These are phyloP conservation scores for Microbotryum violaceum DNA, from an alignment of 1,284 basidiomycete species.

Conservation along the genomic window DNA sequence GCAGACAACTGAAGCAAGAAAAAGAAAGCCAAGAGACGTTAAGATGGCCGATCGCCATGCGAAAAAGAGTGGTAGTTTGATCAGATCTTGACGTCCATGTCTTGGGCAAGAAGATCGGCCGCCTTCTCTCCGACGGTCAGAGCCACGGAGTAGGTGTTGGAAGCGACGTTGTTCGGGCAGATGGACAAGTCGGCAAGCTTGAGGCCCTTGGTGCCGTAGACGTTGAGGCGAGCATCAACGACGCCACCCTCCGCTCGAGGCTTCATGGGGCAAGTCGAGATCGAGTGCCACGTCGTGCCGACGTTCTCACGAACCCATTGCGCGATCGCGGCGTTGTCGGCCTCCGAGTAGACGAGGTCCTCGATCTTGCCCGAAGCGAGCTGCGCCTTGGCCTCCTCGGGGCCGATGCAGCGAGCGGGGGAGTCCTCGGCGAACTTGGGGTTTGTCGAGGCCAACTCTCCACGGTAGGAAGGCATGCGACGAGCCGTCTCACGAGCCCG, in stretches of 20 bases:
- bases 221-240: constrained; percentile 54
- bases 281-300: constrained; percentile 36
- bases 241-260: constrained; percentile 53
- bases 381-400: constrained; percentile 27
- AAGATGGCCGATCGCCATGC: no score
- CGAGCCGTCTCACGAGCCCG: constrained; percentile 48
- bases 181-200: constrained; percentile 45
- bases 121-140: constrained; percentile 50
- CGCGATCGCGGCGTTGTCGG: constrained; percentile 53
- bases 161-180: constrained; percentile 7
- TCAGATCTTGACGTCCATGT: constrained; percentile 38
- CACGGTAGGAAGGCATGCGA: constrained; percentile 52
- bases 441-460: constrained; percentile 48
- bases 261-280: constrained; percentile 57
- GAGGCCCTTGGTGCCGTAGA: constrained; percentile 54
- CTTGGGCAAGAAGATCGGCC: constrained; percentile 47
- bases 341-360: constrained; percentile 50
- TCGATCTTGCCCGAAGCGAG: constrained; percentile 47
- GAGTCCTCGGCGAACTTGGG: constrained; percentile 50
- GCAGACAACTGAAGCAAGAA: no score
- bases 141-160: constrained; percentile 51
- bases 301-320: constrained; percentile 41
- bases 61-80: no score
- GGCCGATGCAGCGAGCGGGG: constrained; percentile 41
- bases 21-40: no score